These are phyloP conservation scores for Lactarius indigo DNA, from an alignment of 768 basidiomycete genomes.

Conservation along the genomic window DNA sequence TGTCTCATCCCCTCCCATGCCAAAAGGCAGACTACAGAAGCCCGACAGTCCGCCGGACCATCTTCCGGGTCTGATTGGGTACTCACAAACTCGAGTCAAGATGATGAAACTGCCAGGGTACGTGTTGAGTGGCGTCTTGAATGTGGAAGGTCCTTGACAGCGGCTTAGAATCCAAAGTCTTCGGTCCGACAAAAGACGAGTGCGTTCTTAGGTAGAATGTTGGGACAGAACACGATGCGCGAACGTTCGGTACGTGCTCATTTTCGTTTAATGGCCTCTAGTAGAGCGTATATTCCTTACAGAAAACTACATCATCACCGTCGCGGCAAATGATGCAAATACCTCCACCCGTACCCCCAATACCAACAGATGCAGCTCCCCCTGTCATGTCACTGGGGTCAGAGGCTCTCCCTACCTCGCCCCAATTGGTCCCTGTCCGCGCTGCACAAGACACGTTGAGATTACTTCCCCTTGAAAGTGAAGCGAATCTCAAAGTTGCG, in stretches of 20 bases:
- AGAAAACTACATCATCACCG: slow-evolving; percentile 31
- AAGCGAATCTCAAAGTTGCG: slow-evolving; percentile 34
- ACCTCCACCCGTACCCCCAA: slow-evolving; percentile 29
- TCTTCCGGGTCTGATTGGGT: slow-evolving; percentile 45
- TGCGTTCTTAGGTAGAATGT: slow-evolving; percentile 76
- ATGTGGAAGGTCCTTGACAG: slow-evolving; percentile 9
- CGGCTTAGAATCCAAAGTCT: slow-evolving; percentile 46
- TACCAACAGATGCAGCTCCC: slow-evolving; percentile 1
- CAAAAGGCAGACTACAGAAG: slow-evolving; percentile 28
- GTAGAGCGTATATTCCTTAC: slow-evolving; percentile 1
- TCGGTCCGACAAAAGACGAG: slow-evolving; percentile 77
- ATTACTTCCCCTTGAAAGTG: slow-evolving; percentile 52
- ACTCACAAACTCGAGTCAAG: slow-evolving; percentile 43
- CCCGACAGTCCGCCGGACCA: slow-evolving; percentile 9
- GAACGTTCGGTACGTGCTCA: slow-evolving; percentile 61
- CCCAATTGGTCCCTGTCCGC: slow-evolving; percentile 12
- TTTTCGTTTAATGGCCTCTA: slow-evolving; percentile 15
- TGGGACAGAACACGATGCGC: slow-evolving; percentile 59
- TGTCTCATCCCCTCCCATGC: slow-evolving; percentile 31
- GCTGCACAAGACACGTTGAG: slow-evolving; percentile 44
- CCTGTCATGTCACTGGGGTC: slow-evolving; percentile 38
- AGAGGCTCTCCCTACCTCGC: slow-evolving; percentile 46
- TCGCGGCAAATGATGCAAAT: slow-evolving; percentile 13
- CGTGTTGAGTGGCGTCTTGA: slow-evolving; percentile 26
- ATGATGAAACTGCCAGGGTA: slow-evolving; percentile 47